A percentile compares a stretch with the other conserved stretches of the same genome.
phyloP scores from a whole-genome alignment of 2,329 filamentous ascomycete genomes.

The Fusarium brevicatenulatum region DNA sequence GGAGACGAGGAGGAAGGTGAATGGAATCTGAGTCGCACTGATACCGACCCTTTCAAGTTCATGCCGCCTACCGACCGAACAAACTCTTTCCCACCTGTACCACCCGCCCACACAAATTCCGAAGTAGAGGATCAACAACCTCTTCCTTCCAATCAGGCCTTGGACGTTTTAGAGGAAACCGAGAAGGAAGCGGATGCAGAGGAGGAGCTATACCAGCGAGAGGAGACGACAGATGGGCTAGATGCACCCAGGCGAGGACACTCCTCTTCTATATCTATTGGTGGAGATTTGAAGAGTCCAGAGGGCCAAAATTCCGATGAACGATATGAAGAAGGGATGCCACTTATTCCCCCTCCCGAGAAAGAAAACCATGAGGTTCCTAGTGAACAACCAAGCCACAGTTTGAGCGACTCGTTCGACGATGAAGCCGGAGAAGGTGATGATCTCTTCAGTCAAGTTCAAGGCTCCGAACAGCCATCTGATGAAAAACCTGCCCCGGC shows the following conservation, averaged over 20 bases:
- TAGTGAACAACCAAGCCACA: conserved; percentile 35
- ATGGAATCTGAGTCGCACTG: conserved; percentile 62
- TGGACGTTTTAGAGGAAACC: conserved; percentile 63
- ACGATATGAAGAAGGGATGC: conserved; percentile 76
- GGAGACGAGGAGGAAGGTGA: conserved; percentile 70
- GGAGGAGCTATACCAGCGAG: conserved; percentile 49
- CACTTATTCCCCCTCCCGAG: conserved; percentile 61
- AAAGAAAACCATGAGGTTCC: conserved; percentile 2
- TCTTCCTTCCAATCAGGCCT: conserved; percentile 61
- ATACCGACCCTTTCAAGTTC: conserved; percentile 68
- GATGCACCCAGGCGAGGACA: conserved; percentile 35
- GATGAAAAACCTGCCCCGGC: conserved; percentile 28
- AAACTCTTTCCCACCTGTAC: conserved; percentile 71
- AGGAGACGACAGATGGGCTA: conserved; percentile 15
- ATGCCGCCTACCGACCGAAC: conserved; percentile 67
- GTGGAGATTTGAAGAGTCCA: conserved; percentile 54
- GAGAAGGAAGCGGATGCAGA: conserved; percentile 60
- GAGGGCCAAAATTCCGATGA: conserved; percentile 61
- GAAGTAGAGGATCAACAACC: conserved; percentile 50
- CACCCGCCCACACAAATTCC: conserved; percentile 50
- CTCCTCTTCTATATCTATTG: conserved; percentile 52
- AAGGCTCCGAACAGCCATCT: conserved; percentile 43
- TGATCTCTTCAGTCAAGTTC: conserved; percentile 71
- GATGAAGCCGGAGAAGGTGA: conserved; percentile 63
- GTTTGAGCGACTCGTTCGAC: conserved; percentile 50